Evolutionary conservation across 2,329 filamentous ascomycete genomes (phyloP).

Genomic region (Apiospora saccharicola): DNA sequence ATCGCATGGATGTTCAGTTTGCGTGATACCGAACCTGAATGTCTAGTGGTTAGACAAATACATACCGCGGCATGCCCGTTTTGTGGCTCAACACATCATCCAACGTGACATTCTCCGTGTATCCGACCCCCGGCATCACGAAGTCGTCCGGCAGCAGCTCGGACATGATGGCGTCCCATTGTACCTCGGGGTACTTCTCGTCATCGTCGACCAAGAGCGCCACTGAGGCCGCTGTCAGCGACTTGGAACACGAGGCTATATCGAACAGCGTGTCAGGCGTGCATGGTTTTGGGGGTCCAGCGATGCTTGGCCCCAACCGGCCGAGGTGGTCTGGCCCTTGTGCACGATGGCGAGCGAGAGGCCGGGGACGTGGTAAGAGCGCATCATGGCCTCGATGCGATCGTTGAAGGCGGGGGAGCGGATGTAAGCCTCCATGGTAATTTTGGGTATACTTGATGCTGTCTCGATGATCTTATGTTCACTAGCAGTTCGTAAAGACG

Average conservation of each 20-base stretch:
- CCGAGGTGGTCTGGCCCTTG: conserved; percentile 31
- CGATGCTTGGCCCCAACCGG: conserved; percentile 37
- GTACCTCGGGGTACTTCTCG: conserved; percentile 40
- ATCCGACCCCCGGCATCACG: conserved; percentile 32
- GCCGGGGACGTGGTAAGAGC: conserved; percentile 35
- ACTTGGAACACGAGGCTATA: conserved; percentile 40
- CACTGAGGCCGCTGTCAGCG: conserved; percentile 37
- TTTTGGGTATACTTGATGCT: neutral
- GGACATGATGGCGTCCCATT: conserved; percentile 37
- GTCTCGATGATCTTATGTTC: neutral
- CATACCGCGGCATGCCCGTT: conserved; percentile 35
- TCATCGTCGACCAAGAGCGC: conserved; percentile 42
- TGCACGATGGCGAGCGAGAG: conserved; percentile 35
- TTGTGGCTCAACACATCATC: conserved; percentile 37
- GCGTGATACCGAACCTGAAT: rapidly evolving
- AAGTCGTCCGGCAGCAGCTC: conserved; percentile 37
- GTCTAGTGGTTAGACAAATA: neutral
- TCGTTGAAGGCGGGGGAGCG: neutral
- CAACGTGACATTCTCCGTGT: conserved; percentile 36
- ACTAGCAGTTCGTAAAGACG: neutral
- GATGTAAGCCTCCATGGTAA: neutral
- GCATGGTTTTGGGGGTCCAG: conserved; percentile 37
- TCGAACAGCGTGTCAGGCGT: conserved; percentile 39
- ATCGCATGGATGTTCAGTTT: neutral
- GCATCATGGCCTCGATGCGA: conserved; percentile 1